Percentiles rank a stretch among this genome's conserved stretches.
phyloP scores from a whole-genome alignment of 169 alveolate genomes.

The Cryptosporidium sp. region DNA sequence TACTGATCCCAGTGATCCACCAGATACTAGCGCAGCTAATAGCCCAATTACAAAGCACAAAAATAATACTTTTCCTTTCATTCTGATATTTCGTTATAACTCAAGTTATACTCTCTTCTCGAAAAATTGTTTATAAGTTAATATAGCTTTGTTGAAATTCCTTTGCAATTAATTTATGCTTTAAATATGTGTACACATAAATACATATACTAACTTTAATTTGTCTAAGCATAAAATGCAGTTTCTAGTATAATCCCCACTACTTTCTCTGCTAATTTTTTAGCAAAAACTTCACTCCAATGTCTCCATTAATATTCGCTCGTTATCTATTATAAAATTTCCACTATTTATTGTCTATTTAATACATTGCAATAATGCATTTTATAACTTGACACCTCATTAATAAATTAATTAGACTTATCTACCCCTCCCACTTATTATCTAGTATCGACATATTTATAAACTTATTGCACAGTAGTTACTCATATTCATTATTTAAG shows the following conservation, averaged over 20 bases:
- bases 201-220: background rate
- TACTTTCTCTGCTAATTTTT: background rate
- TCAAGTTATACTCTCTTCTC: background rate
- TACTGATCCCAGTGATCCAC: slow-evolving; percentile 68
- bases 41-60: slow-evolving; percentile 1
- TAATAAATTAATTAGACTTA: background rate
- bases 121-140: background rate
- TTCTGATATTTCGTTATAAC: background rate
- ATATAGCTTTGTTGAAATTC: background rate
- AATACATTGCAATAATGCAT: background rate
- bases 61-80: slow-evolving; percentile 2
- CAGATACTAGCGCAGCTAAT: slow-evolving; percentile 3
- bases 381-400: background rate
- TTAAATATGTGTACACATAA: background rate
- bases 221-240: background rate
- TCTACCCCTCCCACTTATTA: background rate
- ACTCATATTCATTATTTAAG: no score
- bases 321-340: background rate
- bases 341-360: background rate
- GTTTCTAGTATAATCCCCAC: background rate
- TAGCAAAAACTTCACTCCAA: background rate
- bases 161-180: background rate
- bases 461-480: background rate
- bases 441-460: background rate
- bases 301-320: slow-evolving; percentile 12